Base-by-base conservation (phyloP, 306 rosid species). In the Trifolium pratense region DNA sequence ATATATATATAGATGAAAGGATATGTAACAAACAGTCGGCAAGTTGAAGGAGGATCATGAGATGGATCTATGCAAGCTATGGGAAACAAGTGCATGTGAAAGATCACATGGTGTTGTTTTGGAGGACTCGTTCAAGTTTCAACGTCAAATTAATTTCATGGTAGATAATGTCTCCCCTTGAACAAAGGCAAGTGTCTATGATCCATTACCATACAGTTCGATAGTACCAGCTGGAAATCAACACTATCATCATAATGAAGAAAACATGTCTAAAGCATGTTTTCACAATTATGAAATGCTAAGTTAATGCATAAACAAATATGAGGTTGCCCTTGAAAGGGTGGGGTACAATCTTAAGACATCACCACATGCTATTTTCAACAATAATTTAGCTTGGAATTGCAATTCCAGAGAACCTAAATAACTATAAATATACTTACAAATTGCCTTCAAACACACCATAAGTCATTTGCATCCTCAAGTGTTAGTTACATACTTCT, bases 31-130 rank as follows among this genome's bases (percentile, higher is more conserved):
- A 82, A 36, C 23, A 0, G 21, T 46, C 20, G 31, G 56, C 8
- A 32, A 23, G 39, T 6, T 17, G 46, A 29, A 16, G 17, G 37
- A 39, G 31, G 58, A 17, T 36, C 34, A 26, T 36, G 25, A 29
- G 32, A 29, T 29, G 9, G 29, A 11, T 15, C 0, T 29, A 11
- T 37, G 21, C 2, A 0, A n/a, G 3, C 31, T 26, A 26, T 26
- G 32, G 32, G 32, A 76, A 77, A 79, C 84, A 72, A 66, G 65
- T 56, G 7, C 62, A 67, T 46, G 13, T 49, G 10, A 51, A 13
- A 52, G 75, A 18, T 73, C 90, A 86, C 85, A 46, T 74, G 86
- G 57, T 56, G n/a, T 39, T 76, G 84, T 66, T 61, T 69, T 20
- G 16, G 20, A 40, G 20, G 43, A 20, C 13, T 64, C 3, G 56